phyloP scores from a whole-genome alignment of 495 filamentous ascomycete species.

The Aspergillus steynii region DNA sequence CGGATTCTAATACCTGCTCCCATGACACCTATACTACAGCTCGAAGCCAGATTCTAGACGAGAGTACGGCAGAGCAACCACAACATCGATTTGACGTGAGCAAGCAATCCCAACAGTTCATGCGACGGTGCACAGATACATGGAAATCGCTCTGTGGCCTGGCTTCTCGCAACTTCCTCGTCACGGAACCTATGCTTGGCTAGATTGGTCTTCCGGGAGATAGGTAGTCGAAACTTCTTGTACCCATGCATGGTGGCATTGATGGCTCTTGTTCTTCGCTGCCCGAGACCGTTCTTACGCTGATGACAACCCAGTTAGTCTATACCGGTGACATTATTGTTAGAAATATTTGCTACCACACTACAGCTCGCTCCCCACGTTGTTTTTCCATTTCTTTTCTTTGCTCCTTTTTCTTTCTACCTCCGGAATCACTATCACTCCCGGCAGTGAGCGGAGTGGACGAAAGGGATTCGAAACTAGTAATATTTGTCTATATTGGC shows the following conservation, averaged over 20 bases:
- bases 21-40: conserved; percentile 37
- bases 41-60: conserved; percentile 17
- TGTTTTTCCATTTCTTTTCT: background rate
- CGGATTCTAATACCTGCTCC: conserved; percentile 18
- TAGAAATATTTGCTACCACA: background rate
- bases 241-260: background rate
- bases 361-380: background rate
- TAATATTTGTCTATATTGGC: background rate
- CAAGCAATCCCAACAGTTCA: background rate
- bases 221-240: no score
- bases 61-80: conserved; percentile 7
- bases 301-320: background rate
- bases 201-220: conserved; percentile 1
- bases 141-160: conserved; percentile 1
- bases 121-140: conserved; percentile 5
- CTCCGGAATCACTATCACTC: background rate
- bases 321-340: background rate
- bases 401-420: background rate
- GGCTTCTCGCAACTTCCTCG: background rate
- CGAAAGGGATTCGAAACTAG: background rate
- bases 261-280: background rate
- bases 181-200: conserved; percentile 5
- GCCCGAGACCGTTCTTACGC: background rate
- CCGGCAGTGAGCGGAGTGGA: background rate
- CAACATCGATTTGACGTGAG: background rate